A percentile compares a stretch with the other conserved stretches of the same genome.
These are phyloP conservation scores for Suhomyces bokatorum DNA, from an alignment of 1,139 yeast genomes.

Conservation along the genomic window DNA sequence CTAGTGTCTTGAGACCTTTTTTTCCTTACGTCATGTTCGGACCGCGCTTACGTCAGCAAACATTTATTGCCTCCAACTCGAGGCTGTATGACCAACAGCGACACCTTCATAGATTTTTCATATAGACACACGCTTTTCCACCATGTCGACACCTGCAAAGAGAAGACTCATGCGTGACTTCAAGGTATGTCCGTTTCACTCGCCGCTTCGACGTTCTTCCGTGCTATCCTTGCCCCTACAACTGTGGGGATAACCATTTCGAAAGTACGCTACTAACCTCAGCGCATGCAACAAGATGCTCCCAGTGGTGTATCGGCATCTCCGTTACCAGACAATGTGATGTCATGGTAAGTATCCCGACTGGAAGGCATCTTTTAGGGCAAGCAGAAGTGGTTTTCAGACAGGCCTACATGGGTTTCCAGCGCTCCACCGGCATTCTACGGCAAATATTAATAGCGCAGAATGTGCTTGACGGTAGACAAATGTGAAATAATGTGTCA, in stretches of 20 bases:
- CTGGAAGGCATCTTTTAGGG: background rate
- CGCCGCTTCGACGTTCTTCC: background rate
- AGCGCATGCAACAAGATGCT: constrained; percentile 97
- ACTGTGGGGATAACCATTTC: background rate
- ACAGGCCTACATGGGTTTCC: background rate
- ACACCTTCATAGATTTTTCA: background rate
- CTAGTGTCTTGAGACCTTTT: constrained; percentile 1
- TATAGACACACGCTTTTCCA: constrained; percentile 2
- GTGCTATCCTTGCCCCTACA: background rate
- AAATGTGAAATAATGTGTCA: background rate
- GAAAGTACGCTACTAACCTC: constrained; percentile 17
- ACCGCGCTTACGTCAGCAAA: background rate
- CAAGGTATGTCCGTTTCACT: constrained; percentile 51
- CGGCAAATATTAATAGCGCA: no score
- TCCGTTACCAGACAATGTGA: constrained; percentile 94
- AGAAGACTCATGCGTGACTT: constrained; percentile 98
- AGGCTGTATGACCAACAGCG: background rate
- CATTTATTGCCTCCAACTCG: background rate
- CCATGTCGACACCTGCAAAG: constrained; percentile 96
- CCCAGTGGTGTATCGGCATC: constrained; percentile 98
- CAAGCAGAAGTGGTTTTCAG: background rate
- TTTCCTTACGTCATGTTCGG: background rate
- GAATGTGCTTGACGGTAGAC: no score
- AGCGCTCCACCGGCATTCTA: no score
- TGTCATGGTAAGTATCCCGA: constrained; percentile 63